phyloP scores from a whole-genome alignment of 306 rosid species.

The Sindora glabra region DNA sequence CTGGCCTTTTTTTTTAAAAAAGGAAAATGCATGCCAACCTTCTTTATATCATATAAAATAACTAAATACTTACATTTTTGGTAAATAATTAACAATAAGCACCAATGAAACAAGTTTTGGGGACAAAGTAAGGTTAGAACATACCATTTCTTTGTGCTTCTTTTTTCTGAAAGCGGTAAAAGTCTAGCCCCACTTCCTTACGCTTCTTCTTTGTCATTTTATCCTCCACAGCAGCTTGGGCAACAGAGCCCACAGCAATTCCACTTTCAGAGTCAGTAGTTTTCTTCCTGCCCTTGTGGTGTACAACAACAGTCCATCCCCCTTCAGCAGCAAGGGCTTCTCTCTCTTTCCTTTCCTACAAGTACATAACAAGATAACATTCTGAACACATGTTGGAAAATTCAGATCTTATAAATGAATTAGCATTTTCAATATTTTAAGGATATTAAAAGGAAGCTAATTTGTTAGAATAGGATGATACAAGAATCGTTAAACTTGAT shows the following conservation, averaged over 20 bases:
- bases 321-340: constrained; percentile 69
- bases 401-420: background rate
- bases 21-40: no score
- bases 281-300: constrained; percentile 89
- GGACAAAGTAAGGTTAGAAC: background rate
- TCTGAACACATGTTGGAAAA: background rate
- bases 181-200: constrained; percentile 56
- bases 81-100: background rate
- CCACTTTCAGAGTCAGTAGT: constrained; percentile 80
- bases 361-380: constrained; percentile 4
- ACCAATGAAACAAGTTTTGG: background rate
- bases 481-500: background rate
- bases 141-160: constrained; percentile 83
- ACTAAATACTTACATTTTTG: background rate
- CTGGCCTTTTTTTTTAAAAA: background rate
- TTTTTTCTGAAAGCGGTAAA: constrained; percentile 81
- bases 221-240: constrained; percentile 63
- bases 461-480: background rate
- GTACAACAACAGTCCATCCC: constrained; percentile 84
- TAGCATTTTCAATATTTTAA: background rate
- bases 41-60: background rate
- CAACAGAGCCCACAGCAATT: constrained; percentile 64
- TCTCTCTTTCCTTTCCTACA: constrained; percentile 67
- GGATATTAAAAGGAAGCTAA: background rate
- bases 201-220: constrained; percentile 57